Percentiles rank a stretch among this genome's conserved stretches.
These are phyloP conservation scores for Endothia cerciana DNA, from an alignment of 2,329 filamentous ascomycete species.

Conservation along the genomic window DNA sequence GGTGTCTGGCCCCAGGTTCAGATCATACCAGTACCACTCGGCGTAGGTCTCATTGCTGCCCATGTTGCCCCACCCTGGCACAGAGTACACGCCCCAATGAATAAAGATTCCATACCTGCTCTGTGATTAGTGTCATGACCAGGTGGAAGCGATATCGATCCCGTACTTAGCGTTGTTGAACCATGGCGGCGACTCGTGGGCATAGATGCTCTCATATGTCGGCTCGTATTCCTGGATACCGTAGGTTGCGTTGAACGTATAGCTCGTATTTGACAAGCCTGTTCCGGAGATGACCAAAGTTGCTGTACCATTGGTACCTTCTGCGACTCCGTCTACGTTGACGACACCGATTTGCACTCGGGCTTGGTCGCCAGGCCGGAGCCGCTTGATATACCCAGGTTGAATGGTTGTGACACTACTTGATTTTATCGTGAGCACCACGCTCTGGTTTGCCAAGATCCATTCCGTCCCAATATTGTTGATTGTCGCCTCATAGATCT, in stretches of 20 bases:
- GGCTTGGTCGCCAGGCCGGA: conserved; percentile 27
- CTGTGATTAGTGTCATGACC: neutral
- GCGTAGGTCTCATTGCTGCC: conserved; percentile 46
- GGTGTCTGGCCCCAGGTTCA: conserved; percentile 27
- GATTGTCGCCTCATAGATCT: conserved; percentile 26
- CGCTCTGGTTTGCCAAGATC: conserved; percentile 26
- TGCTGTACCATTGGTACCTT: conserved; percentile 22
- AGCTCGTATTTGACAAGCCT: conserved; percentile 13
- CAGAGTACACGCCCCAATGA: conserved; percentile 61
- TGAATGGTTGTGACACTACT: conserved; percentile 23
- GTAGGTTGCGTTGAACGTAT: conserved; percentile 26
- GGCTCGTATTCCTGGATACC: conserved; percentile 27
- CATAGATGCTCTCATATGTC: conserved; percentile 38
- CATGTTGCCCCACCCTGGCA: conserved; percentile 58
- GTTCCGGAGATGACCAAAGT: conserved; percentile 22
- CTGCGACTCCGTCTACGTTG: conserved; percentile 15
- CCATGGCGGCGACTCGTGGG: conserved; percentile 54
- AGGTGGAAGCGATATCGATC: neutral
- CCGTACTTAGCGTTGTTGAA: conserved; percentile 53
- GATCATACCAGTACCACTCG: conserved; percentile 38
- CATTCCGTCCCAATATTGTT: conserved; percentile 26
- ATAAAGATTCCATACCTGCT: conserved; percentile 59
- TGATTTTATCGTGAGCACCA: conserved; percentile 24
- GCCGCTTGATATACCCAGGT: conserved; percentile 26
- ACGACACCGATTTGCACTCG: conserved; percentile 26